These are phyloP conservation scores for Solanum piurae DNA, from an alignment of 257 asterid species.

Conservation along the genomic window DNA sequence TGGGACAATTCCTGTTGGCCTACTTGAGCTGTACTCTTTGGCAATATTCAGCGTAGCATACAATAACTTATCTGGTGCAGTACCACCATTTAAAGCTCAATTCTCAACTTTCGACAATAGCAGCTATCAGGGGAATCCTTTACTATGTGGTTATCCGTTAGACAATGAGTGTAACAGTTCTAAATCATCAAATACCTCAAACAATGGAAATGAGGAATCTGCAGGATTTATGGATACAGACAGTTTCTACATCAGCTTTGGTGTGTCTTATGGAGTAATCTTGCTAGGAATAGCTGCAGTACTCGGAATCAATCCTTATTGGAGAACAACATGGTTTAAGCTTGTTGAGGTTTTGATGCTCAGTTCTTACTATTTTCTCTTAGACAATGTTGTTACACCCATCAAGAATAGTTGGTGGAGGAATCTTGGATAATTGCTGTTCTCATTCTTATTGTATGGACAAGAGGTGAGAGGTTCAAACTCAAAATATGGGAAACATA, in stretches of 20 bases:
- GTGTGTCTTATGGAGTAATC: not conserved
- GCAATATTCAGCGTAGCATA: not conserved
- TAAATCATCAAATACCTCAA: not conserved
- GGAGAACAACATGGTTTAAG: not conserved
- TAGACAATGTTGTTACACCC: not conserved
- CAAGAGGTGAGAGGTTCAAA: not conserved
- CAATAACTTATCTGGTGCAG: not conserved
- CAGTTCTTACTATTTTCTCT: not conserved
- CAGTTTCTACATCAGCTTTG: not conserved
- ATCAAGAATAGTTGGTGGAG: not conserved
- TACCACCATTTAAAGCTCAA: not conserved
- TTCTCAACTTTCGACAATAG: not conserved
- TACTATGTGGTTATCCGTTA: slow-evolving; percentile 1
- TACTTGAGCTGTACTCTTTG: not conserved
- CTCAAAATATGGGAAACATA: not conserved
- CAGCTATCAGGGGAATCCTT: slow-evolving; percentile 3
- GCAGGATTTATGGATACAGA: not conserved
- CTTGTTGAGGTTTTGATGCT: not conserved
- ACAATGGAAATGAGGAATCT: not conserved
- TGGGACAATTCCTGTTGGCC: not conserved
- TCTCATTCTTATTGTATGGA: not conserved
- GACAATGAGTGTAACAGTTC: not conserved
- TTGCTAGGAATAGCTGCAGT: not conserved
- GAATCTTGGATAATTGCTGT: not conserved
- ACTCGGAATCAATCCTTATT: not conserved